Evolutionary conservation across 495 filamentous ascomycete species (phyloP).

Genomic region (Parachaetomium inaequale): DNA sequence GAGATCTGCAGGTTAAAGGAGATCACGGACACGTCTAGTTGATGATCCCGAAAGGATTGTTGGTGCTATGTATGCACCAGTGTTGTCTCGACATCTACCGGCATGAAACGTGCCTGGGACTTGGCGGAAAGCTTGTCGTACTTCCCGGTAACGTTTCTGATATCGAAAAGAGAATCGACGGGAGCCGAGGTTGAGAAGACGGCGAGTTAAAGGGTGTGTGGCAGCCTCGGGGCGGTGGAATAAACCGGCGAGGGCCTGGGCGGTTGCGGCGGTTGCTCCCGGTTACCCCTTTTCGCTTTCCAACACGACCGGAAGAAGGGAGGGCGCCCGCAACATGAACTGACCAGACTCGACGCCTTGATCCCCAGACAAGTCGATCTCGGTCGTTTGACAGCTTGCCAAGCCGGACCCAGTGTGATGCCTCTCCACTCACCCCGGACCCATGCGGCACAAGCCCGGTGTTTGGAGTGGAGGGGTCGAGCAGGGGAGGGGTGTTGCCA

Average conservation of each 20-base stretch:
- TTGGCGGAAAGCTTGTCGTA: slow-evolving; percentile 10
- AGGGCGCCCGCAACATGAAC: neutral
- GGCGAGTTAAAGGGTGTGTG: neutral
- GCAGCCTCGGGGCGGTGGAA: slow-evolving; percentile 9
- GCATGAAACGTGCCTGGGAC: slow-evolving; percentile 13
- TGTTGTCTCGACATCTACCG: no score
- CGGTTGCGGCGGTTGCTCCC: neutral
- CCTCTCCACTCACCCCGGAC: neutral
- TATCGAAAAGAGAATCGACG: neutral
- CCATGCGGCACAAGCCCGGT: slow-evolving; percentile 8
- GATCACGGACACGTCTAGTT: neutral
- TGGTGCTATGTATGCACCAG: neutral
- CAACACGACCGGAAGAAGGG: neutral
- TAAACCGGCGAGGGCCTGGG: neutral
- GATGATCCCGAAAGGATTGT: neutral
- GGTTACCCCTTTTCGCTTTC: neutral
- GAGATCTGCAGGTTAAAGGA: neutral
- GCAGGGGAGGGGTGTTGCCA: neutral
- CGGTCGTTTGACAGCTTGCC: neutral
- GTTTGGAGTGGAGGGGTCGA: neutral
- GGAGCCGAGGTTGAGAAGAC: slow-evolving; percentile 11
- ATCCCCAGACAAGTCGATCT: neutral
- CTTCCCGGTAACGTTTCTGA: neutral
- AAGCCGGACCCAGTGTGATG: neutral
- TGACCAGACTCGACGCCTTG: neutral